phyloP scores from a whole-genome alignment of 1,139 yeast genomes.

The Debaryomycetaceae sp. region DNA sequence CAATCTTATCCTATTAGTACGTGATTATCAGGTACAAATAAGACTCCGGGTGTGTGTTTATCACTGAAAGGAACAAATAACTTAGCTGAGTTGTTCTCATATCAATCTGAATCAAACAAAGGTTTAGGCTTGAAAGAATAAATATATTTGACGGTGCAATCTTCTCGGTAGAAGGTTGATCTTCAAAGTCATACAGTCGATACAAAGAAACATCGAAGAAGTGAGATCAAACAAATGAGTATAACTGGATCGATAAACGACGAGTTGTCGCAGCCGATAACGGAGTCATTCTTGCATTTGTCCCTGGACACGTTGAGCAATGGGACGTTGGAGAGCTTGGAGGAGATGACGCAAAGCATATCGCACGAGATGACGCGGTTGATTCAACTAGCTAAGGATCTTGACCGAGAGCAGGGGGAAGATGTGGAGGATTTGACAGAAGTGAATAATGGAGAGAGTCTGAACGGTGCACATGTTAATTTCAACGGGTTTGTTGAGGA shows the following conservation, averaged over 20 bases:
- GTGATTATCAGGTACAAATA: constrained; percentile 1
- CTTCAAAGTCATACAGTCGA: no score
- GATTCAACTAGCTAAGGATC: constrained; percentile 17
- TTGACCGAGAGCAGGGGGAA: constrained; percentile 10
- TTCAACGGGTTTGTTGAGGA: constrained; percentile 2
- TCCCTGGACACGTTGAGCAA: constrained; percentile 21
- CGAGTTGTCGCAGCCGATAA: constrained; percentile 22
- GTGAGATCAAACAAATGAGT: constrained; percentile 4
- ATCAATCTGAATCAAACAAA: no score
- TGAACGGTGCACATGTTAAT: constrained; percentile 3
- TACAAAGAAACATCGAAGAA: constrained; percentile 1
- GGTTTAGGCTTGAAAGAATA: no score
- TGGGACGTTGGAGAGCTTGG: constrained; percentile 5
- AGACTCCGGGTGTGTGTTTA: constrained; percentile 1
- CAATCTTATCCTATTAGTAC: not conserved
- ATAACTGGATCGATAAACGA: constrained; percentile 9
- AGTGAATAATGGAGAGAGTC: constrained; percentile 1
- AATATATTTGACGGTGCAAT: no score
- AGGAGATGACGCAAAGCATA: constrained; percentile 5
- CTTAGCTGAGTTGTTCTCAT: no score
- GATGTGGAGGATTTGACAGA: constrained; percentile 2
- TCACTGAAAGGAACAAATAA: no score
- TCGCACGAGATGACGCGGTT: constrained; percentile 13
- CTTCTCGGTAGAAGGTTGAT: no score
- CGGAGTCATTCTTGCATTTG: constrained; percentile 29